Evolutionary conservation across 2,329 filamentous ascomycete genomes (phyloP), one percentile per base, ranked within the genome.

Genomic region (Arthroderma sp.): DNA sequence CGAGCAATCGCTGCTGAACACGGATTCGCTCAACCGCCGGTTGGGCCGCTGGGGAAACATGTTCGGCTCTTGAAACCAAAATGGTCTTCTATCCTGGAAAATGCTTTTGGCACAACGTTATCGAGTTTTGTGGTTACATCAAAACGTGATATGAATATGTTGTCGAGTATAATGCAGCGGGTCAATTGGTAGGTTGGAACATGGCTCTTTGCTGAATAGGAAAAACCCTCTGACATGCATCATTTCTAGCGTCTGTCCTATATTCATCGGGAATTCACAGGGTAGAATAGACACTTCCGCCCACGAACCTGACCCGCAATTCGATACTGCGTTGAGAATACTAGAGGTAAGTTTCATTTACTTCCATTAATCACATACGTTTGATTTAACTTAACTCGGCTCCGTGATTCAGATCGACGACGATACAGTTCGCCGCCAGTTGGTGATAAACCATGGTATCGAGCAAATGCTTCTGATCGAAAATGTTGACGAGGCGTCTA

Each of bases 41-140:
- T 97, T 35, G 93, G 93, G 0, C 93, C 93, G 0, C 76, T 97
- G 13, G 93, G 91, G 31, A 76, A 83, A 23, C 81, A 93, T 65
- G 79, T 98, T 55, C 84, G 83, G 62, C 75, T 98, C 23, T 74
- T 83, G 37, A 84, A 91, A 63, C 86, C 88, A 0, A 79, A 88
- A 64, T 98, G 93, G 93, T 86, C 85, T 1, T 80, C 81, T 0
- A 83, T 95, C 44, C 71, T 98, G 13, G 93, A 98, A 68, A 86
- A 80, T 61, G 81, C 81, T 1, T 79, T 95, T 49, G 88, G 88
- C n/a, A 71, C 70, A 2, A 77, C 74, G 0, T 74, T 97, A 33
- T 86, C 83, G 61, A 83, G 81, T 1, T 98, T 97, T 66, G 81
- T 95, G 54, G 91, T 96, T 43, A 84, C 82, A 4, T 88, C 77